Percentiles rank a stretch among this genome's conserved stretches.
Evolutionary conservation across 768 basidiomycete genomes (phyloP).

Genomic region (Psilocybe azurescens): DNA sequence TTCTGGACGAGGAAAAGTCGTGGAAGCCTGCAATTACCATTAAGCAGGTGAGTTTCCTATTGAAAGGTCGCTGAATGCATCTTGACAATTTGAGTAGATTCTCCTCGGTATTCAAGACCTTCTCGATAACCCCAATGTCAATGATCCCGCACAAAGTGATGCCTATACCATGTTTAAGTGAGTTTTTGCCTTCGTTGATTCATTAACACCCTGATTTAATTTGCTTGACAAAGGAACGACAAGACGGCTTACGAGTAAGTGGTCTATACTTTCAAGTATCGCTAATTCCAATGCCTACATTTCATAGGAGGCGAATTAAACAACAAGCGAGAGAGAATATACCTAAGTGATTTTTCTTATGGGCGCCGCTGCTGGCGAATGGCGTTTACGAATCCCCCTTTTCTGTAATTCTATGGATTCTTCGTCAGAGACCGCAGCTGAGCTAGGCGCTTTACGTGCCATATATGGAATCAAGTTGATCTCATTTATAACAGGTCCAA

Average conservation of each 20-base stretch:
- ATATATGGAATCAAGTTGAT: too few relatives aligned
- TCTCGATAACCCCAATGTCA: conserved; percentile 93
- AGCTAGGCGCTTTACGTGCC: neutral
- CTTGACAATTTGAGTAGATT: conserved; percentile 60
- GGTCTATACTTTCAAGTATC: neutral
- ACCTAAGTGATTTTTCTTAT: conserved; percentile 63
- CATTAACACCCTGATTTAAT: neutral
- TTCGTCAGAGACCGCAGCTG: neutral
- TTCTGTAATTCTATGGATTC: neutral
- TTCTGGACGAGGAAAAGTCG: conserved; percentile 97
- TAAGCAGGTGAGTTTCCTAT: conserved; percentile 74
- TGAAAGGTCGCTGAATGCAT: neutral
- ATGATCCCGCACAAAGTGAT: conserved; percentile 97
- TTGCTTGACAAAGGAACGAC: conserved; percentile 72
- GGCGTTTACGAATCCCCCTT: neutral
- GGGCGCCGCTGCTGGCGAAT: neutral
- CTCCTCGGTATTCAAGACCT: conserved; percentile 95
- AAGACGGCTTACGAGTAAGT: conserved; percentile 89
- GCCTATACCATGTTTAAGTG: conserved; percentile 99
- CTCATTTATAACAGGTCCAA: too few relatives aligned
- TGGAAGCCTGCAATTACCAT: conserved; percentile 99
- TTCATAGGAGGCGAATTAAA: conserved; percentile 72
- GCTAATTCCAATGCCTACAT: conserved; percentile 5
- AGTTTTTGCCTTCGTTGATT: conserved; percentile 33
- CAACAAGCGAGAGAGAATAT: conserved; percentile 90